phyloP scores from a whole-genome alignment of 495 filamentous ascomycete genomes.

The Daldinia caldariorum region DNA sequence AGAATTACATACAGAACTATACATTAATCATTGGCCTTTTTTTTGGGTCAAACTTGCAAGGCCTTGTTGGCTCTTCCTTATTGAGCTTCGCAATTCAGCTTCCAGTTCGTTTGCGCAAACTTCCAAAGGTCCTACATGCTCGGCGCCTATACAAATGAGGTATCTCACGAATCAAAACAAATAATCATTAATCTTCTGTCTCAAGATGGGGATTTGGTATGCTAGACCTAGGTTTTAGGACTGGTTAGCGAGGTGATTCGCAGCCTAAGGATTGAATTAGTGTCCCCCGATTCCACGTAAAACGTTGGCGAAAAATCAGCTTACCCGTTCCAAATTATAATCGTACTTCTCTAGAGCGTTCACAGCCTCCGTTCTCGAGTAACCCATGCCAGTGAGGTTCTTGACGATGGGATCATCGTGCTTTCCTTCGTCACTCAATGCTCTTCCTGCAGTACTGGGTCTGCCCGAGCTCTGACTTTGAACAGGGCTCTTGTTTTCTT shows the following conservation, averaged over 20 bases:
- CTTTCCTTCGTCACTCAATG: conserved; percentile 75
- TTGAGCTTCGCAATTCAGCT: conserved; percentile 21
- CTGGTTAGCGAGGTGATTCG: conserved; percentile 59
- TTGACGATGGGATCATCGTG: conserved; percentile 93
- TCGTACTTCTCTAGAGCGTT: conserved; percentile 91
- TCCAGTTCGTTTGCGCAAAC: conserved; percentile 34
- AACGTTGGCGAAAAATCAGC: conserved; percentile 45
- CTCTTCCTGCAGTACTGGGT: conserved; percentile 63
- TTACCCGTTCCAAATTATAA: conserved; percentile 94
- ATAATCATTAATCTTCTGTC: conserved; percentile 28
- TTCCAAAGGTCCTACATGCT: conserved; percentile 26
- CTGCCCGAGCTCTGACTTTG: conserved; percentile 52
- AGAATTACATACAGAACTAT: conserved; percentile 49
- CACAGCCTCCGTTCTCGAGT: conserved; percentile 79
- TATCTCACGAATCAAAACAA: conserved; percentile 40
- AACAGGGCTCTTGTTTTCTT: conserved; percentile 43
- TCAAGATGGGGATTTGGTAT: conserved; percentile 6
- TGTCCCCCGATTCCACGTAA: conserved; percentile 25
- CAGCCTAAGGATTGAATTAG: conserved; percentile 55
- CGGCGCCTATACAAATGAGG: conserved; percentile 41
- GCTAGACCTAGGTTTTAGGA: conserved; percentile 44
- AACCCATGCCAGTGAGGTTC: conserved; percentile 91
- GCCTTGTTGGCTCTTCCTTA: conserved; percentile 24
- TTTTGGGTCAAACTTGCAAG: conserved; percentile 27
- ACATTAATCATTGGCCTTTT: conserved; percentile 46